Percentiles rank a stretch among this genome's conserved stretches.
Conservation (phyloP, 139 green algal genomes). For the Chlorella sp. region DNA sequence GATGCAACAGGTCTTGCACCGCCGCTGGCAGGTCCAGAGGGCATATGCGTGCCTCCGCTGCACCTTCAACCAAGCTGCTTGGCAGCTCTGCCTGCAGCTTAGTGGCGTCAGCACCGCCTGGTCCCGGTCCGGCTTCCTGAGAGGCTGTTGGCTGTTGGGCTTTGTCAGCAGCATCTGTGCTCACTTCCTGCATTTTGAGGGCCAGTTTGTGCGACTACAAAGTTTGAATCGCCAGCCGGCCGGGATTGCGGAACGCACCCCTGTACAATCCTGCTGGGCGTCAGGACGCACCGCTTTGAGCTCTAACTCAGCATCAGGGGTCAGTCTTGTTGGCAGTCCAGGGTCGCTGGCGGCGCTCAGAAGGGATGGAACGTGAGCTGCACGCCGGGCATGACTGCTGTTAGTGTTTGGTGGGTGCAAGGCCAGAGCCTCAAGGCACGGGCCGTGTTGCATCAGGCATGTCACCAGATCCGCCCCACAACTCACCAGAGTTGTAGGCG, state of each 20-base stretch:
- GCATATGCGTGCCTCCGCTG: not conserved
- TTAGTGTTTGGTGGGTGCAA: too few species aligned
- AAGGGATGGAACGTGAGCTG: conserved; percentile 41
- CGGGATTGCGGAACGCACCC: too few species aligned
- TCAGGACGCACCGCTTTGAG: not conserved
- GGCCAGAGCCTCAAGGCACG: too few species aligned
- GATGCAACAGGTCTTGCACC: not conserved
- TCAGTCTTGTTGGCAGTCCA: not conserved
- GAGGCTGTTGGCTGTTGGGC: too few species aligned
- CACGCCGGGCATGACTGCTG: not conserved
- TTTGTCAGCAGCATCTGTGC: not conserved
- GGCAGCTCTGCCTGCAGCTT: too few species aligned
- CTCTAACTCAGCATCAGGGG: conserved; percentile 1
- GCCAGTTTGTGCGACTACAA: too few species aligned
- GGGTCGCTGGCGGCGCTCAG: conserved; percentile 23
- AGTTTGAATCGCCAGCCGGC: too few species aligned
- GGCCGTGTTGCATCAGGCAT: too few species aligned
- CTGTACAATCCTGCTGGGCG: too few species aligned
- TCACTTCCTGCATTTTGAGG: not conserved
- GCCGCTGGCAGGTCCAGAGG: not conserved
- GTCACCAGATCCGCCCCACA: too few species aligned
- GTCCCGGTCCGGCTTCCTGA: too few species aligned
- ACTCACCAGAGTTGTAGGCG: conserved; percentile 88
- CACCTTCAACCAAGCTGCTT: not conserved
- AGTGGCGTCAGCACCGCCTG: too few species aligned